A percentile compares a stretch with the other conserved stretches of the same genome.
These are phyloP conservation scores for Cutaneotrichosporon cavernicola DNA, from an alignment of 1,284 basidiomycete species.

Conservation along the genomic window DNA sequence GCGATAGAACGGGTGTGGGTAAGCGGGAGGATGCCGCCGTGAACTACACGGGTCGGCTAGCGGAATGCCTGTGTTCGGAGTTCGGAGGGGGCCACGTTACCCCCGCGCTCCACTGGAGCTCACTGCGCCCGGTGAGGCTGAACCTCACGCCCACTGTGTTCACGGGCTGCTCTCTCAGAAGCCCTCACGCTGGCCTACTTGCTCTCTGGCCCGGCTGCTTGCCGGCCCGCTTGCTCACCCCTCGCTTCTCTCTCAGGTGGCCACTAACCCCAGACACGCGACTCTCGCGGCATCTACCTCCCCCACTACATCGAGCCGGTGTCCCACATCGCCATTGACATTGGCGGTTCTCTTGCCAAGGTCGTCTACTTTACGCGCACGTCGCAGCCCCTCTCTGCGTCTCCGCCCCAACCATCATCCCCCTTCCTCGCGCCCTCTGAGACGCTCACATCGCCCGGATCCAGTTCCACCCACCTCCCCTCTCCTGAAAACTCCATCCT, in stretches of 20 bases:
- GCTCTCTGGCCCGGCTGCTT: too few relatives aligned
- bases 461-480: constrained; percentile 24
- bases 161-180: too few relatives aligned
- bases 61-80: too few relatives aligned
- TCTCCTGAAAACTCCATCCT: constrained; percentile 36
- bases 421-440: constrained; percentile 44
- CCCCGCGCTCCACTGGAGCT: too few relatives aligned
- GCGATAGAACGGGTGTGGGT: background rate
- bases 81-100: too few relatives aligned
- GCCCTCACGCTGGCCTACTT: too few relatives aligned
- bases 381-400: constrained; percentile 52
- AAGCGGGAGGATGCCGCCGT: background rate
- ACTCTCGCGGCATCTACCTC: constrained; percentile 90
- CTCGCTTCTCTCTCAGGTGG: background rate
- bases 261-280: constrained; percentile 65
- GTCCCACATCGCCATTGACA: constrained; percentile 93
- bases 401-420: constrained; percentile 46
- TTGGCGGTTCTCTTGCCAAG: constrained; percentile 96
- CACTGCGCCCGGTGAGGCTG: too few relatives aligned
- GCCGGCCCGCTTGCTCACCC: background rate
- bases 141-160: too few relatives aligned
- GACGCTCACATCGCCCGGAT: constrained; percentile 34
- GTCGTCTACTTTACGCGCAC: constrained; percentile 98
- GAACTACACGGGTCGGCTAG: too few relatives aligned
- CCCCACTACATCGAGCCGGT: constrained; percentile 94